These are phyloP conservation scores for Galeopsis tetrahit DNA, from an alignment of 257 asterid genomes.

Conservation along the genomic window DNA sequence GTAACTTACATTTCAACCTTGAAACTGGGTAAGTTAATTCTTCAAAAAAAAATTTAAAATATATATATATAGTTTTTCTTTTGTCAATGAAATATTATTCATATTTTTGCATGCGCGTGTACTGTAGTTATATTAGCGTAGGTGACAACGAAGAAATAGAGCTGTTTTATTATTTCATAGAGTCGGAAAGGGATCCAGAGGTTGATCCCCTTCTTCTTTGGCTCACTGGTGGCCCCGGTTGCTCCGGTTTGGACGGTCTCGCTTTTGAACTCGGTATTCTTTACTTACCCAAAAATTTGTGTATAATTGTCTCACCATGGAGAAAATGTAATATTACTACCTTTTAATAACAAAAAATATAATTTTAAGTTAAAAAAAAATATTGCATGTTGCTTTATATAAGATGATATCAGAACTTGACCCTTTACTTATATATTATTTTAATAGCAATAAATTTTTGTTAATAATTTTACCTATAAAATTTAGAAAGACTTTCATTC, in stretches of 20 bases:
- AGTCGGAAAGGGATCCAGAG: slow-evolving; percentile 23
- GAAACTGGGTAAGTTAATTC: slow-evolving; percentile 22
- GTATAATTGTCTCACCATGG: no score
- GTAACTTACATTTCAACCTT: slow-evolving; percentile 27
- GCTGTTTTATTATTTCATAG: slow-evolving; percentile 34
- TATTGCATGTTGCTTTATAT: no score
- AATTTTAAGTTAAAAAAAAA: no score
- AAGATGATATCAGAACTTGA: no score
- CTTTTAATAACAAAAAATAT: no score
- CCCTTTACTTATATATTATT: no score
- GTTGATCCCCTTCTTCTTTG: slow-evolving; percentile 32
- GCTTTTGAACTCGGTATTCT: slow-evolving; percentile 5
- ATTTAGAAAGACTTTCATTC: no score
- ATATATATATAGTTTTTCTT: neutral
- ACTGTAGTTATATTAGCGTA: slow-evolving; percentile 32
- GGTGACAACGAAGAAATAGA: slow-evolving; percentile 24
- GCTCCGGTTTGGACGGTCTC: slow-evolving; percentile 29
- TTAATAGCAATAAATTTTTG: no score
- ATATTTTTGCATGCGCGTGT: neutral
- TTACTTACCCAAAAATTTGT: no score
- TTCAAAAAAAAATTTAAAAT: no score
- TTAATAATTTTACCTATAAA: no score
- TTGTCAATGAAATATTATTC: neutral
- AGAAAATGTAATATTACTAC: neutral
- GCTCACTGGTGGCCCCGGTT: slow-evolving; percentile 38